Evolutionary conservation across 441 rosid species (phyloP).

Genomic region (Bocquillonia castaneifolia): DNA sequence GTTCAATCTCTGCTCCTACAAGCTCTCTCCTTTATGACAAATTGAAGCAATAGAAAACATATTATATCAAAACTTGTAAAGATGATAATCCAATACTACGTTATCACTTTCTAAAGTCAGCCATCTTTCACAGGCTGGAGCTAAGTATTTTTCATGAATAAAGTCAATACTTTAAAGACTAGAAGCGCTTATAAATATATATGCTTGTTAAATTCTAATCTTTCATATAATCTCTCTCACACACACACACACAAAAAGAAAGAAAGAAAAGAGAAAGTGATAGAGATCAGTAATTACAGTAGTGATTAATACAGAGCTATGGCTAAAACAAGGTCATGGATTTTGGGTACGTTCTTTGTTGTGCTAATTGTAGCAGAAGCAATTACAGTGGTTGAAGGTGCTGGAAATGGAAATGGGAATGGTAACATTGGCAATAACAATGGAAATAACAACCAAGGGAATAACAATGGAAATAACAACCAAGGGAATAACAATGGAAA

Average conservation of each 20-base stretch:
- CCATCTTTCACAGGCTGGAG: neutral
- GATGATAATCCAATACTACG: constrained; percentile 9
- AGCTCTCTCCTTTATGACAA: constrained; percentile 15
- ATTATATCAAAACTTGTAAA: neutral
- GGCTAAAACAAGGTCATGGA: constrained; percentile 35
- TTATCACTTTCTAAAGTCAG: neutral
- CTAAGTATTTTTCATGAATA: neutral
- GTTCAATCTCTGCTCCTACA: neutral
- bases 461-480: neutral
- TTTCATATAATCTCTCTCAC: constrained; percentile 10
- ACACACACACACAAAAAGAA: constrained; percentile 9
- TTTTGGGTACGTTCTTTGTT: constrained; percentile 36
- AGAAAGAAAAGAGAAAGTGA: constrained; percentile 2
- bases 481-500: constrained; percentile 3
- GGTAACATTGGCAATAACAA: constrained; percentile 7
- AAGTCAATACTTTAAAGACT: neutral
- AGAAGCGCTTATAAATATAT: constrained; percentile 20
- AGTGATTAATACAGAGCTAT: constrained; percentile 14
- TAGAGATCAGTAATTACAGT: neutral
- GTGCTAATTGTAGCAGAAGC: constrained; percentile 39
- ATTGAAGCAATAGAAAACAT: constrained; percentile 28
- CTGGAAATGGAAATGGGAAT: constrained; percentile 10
- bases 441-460: constrained; percentile 1
- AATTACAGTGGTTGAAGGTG: constrained; percentile 23
- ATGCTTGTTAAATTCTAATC: neutral